phyloP scores from a whole-genome alignment of 2,329 filamentous ascomycete genomes.

The Talaromyces sp. region DNA sequence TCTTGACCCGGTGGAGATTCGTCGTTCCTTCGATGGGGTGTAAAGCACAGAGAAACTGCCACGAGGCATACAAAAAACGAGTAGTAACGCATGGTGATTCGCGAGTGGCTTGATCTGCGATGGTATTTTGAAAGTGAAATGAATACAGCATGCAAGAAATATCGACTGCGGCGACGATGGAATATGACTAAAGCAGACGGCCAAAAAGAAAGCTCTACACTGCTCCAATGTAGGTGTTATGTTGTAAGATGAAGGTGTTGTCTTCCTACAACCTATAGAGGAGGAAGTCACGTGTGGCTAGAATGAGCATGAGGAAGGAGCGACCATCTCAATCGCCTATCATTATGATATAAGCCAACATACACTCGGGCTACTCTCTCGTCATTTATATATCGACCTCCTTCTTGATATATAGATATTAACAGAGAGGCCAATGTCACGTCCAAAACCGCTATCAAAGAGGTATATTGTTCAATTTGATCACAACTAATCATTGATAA shows the following conservation, averaged over 20 bases:
- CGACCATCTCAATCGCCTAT: background rate
- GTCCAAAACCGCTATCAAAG: background rate
- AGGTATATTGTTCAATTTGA: background rate
- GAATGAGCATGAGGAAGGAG: constrained; percentile 6
- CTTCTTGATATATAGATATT: background rate
- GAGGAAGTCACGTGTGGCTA: constrained; percentile 9
- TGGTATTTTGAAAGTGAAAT: background rate
- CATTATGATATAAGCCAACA: background rate
- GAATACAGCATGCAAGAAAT: constrained; percentile 11
- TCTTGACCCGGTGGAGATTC: background rate
- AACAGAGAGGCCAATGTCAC: background rate
- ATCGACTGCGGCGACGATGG: background rate
- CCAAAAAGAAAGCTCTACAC: background rate
- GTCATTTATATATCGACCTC: background rate
- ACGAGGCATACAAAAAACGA: constrained; percentile 12
- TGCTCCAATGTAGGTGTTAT: background rate
- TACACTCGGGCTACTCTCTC: background rate
- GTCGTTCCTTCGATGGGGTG: constrained; percentile 4
- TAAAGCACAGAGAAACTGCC: constrained; percentile 15
- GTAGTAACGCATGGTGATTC: constrained; percentile 12
- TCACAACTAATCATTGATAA: background rate
- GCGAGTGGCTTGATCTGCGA: background rate
- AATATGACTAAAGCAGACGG: background rate
- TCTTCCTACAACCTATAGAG: background rate
- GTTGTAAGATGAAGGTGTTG: background rate